Evolutionary conservation across 108 stramenopile genomes (phyloP).

Genomic region (Cyclotella kingstonii): DNA sequence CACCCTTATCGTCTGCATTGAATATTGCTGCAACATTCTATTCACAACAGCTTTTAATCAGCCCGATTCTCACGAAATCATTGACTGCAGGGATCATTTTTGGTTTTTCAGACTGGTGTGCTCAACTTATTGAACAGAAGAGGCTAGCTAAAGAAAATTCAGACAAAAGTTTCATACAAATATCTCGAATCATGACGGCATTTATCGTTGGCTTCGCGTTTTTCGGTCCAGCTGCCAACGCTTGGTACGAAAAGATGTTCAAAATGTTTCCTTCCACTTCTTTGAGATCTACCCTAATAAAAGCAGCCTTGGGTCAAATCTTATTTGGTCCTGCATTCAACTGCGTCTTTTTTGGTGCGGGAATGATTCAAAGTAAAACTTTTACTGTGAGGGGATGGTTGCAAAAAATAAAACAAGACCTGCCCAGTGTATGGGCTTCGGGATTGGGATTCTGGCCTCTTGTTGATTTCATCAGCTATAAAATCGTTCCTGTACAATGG

Average conservation of each 20-base stretch:
- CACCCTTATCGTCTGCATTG: constrained; percentile 24
- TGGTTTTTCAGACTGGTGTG: constrained; percentile 67
- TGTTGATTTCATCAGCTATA: constrained; percentile 81
- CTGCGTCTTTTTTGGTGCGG: constrained; percentile 77
- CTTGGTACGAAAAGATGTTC: constrained; percentile 80
- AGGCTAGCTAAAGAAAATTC: neutral
- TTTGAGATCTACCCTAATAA: constrained; percentile 65
- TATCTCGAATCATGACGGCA: constrained; percentile 49
- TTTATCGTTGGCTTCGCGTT: constrained; percentile 70
- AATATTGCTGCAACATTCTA: constrained; percentile 35
- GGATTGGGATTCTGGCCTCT: constrained; percentile 88
- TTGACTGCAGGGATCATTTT: constrained; percentile 74
- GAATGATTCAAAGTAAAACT: constrained; percentile 56
- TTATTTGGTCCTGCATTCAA: constrained; percentile 87
- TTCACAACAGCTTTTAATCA: constrained; percentile 26
- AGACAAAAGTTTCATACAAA: constrained; percentile 24
- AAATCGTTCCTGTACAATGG: constrained; percentile 61
- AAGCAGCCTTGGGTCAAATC: constrained; percentile 81
- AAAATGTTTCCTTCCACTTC: constrained; percentile 53
- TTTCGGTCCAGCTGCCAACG: constrained; percentile 87
- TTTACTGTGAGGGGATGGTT: constrained; percentile 60
- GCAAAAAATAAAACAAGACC: constrained; percentile 66
- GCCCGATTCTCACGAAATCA: constrained; percentile 80
- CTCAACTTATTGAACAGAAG: constrained; percentile 64
- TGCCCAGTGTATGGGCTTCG: constrained; percentile 74